These are phyloP conservation scores for Blastobotrys petasosporus DNA, from an alignment of 1,139 yeast genomes.

Conservation along the genomic window DNA sequence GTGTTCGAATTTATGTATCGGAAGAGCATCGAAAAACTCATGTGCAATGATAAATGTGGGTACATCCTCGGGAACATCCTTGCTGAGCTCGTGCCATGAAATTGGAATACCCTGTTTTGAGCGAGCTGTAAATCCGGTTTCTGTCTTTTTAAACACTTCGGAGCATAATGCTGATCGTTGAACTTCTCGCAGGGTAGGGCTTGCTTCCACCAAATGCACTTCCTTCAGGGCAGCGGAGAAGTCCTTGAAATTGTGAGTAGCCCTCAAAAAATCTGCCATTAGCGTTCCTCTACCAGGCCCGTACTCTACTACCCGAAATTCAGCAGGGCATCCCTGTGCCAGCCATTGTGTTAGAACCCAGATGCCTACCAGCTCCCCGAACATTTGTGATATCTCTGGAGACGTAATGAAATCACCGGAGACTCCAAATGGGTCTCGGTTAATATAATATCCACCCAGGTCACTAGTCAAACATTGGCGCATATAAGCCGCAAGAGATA, in stretches of 20 bases:
- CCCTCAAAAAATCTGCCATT: conserved; percentile 55
- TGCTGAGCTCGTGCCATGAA: conserved; percentile 67
- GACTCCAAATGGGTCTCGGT: conserved; percentile 64
- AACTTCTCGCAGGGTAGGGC: conserved; percentile 53
- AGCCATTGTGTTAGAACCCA: conserved; percentile 59
- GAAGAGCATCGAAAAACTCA: conserved; percentile 84
- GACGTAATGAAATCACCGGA: conserved; percentile 78
- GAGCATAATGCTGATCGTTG: conserved; percentile 53
- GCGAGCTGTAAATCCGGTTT: conserved; percentile 32
- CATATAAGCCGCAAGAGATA: conserved; percentile 70
- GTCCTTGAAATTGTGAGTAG: conserved; percentile 27
- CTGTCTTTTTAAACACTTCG: conserved; percentile 23
- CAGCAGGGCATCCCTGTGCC: conserved; percentile 46
- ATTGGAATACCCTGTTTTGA: conserved; percentile 51
- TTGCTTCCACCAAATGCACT: conserved; percentile 65
- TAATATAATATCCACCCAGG: conserved; percentile 70
- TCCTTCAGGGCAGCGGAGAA: conserved; percentile 31
- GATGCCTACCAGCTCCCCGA: conserved; percentile 80
- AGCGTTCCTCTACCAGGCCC: conserved; percentile 87
- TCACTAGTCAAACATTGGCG: conserved; percentile 80
- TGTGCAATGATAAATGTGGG: conserved; percentile 73
- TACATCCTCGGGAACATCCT: conserved; percentile 40
- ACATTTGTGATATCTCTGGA: conserved; percentile 82
- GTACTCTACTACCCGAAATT: conserved; percentile 63
- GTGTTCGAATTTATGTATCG: conserved; percentile 63